Conservation (phyloP, 2,329 filamentous ascomycete species). For the Colletotrichum sp. region DNA sequence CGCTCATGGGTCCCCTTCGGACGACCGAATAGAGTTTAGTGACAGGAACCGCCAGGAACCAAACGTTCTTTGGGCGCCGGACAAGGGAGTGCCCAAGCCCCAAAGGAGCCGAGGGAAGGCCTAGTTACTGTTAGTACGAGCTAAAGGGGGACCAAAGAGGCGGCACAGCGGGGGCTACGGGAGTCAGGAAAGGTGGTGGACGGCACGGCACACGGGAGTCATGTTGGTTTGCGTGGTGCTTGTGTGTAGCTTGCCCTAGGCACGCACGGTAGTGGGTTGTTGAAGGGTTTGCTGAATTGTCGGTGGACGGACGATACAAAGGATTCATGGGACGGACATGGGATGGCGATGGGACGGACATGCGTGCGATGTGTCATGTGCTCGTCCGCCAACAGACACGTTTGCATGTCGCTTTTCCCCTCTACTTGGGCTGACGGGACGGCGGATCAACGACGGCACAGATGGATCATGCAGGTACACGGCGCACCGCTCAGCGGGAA, state of each 20-base stretch:
- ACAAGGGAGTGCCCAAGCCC: not conserved
- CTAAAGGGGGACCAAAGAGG: not conserved
- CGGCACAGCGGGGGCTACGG: not conserved
- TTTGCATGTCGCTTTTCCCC: not conserved
- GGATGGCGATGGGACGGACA: not conserved
- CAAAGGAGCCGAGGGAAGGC: not conserved
- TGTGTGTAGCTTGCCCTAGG: not conserved
- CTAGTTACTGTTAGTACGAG: not conserved
- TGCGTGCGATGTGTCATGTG: not conserved
- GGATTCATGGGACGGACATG: not conserved
- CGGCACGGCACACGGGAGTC: not conserved
- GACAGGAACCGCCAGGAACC: slow-evolving; percentile 17
- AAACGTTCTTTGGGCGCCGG: slow-evolving; percentile 6
- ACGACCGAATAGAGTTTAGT: slow-evolving; percentile 11
- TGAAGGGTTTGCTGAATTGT: not conserved
- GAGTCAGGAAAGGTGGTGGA: not conserved
- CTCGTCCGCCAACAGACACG: not conserved
- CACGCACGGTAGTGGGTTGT: not conserved
- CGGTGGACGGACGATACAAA: not conserved
- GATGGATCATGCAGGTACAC: slow-evolving; percentile 11
- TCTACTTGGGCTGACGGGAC: not conserved
- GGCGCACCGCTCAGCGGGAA: not conserved
- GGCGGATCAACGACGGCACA: not conserved
- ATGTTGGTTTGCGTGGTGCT: not conserved
- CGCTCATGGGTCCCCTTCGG: slow-evolving; percentile 7